Conservation (phyloP, 2,329 filamentous ascomycete genomes). For the Xenoacremonium recifei region DNA sequence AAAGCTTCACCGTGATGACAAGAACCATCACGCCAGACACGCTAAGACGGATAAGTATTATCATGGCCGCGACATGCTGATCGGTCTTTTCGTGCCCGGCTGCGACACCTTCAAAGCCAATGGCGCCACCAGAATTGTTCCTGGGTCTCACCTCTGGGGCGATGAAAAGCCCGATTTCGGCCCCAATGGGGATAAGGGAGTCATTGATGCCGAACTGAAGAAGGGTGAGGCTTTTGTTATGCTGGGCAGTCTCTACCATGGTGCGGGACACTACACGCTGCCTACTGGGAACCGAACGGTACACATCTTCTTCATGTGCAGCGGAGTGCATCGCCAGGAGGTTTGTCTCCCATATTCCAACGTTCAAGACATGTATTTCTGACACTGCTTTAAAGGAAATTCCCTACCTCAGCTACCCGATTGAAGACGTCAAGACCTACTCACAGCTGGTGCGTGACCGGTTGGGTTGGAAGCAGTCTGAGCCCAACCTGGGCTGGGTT, state of each 20-base stretch:
- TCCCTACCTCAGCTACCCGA: conserved; percentile 28
- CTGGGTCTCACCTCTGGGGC: conserved; percentile 38
- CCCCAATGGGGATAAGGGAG: conserved; percentile 20
- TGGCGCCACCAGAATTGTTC: conserved; percentile 34
- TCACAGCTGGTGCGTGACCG: conserved; percentile 35
- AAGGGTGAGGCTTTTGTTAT: conserved; percentile 37
- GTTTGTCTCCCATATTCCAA: conserved; percentile 2
- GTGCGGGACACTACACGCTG: conserved; percentile 30
- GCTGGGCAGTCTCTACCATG: conserved; percentile 38
- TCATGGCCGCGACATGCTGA: conserved; percentile 31
- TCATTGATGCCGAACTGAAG: conserved; percentile 29
- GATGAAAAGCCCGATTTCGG: conserved; percentile 36
- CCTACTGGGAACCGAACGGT: conserved; percentile 30
- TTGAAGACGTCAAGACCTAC: conserved; percentile 37
- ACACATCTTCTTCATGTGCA: conserved; percentile 39
- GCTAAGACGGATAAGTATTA: no score
- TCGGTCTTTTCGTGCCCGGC: conserved; percentile 35
- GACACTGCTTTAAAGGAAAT: conserved; percentile 10
- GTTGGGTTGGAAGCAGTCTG: conserved; percentile 38
- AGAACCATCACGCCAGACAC: no score
- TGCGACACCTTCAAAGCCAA: conserved; percentile 34
- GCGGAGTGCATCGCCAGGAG: conserved; percentile 35
- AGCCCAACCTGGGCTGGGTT: conserved; percentile 40
- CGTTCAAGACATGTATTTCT: neutral
- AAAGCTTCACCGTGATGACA: no score